These are phyloP conservation scores for Apium graveolens DNA, from an alignment of 129 eudicot species.

Conservation along the genomic window DNA sequence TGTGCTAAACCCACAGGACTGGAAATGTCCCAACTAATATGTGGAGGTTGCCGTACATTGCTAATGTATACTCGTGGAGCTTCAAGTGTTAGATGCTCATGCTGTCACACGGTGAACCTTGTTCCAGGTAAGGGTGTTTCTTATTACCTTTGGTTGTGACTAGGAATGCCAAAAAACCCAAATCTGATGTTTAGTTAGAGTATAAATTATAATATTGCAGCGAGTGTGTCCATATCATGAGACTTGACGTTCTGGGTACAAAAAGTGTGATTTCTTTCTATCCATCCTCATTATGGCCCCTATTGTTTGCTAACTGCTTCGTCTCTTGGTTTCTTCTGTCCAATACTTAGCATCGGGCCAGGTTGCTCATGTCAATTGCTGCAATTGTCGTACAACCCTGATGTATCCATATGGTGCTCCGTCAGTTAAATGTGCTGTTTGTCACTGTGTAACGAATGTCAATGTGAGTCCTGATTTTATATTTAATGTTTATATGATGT, in stretches of 20 bases:
- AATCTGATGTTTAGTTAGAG: not conserved
- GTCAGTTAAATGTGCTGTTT: conserved; percentile 78
- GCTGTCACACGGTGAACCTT: conserved; percentile 72
- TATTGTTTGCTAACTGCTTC: not conserved
- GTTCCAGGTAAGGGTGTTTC: conserved; percentile 47
- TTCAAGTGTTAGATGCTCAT: conserved; percentile 81
- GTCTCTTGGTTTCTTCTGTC: conserved; percentile 12
- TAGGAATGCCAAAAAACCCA: not conserved
- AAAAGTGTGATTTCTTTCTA: not conserved
- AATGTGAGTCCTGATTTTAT: conserved; percentile 39
- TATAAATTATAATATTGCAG: not conserved
- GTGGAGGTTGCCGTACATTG: conserved; percentile 79
- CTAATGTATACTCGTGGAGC: conserved; percentile 85
- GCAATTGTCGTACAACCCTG: conserved; percentile 54
- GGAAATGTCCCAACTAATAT: conserved; percentile 81
- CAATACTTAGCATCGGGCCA: conserved; percentile 34
- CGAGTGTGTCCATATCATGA: not conserved
- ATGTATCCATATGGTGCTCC: conserved; percentile 91
- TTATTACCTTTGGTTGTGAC: not conserved
- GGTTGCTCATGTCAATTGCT: conserved; percentile 75
- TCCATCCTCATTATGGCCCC: not conserved
- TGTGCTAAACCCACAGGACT: conserved; percentile 37
- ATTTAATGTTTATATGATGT: not conserved
- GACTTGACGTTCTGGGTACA: not conserved
- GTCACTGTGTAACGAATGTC: conserved; percentile 73